These are phyloP conservation scores for Solanum pinnatisectum DNA, from an alignment of 257 asterid genomes.

Conservation along the genomic window DNA sequence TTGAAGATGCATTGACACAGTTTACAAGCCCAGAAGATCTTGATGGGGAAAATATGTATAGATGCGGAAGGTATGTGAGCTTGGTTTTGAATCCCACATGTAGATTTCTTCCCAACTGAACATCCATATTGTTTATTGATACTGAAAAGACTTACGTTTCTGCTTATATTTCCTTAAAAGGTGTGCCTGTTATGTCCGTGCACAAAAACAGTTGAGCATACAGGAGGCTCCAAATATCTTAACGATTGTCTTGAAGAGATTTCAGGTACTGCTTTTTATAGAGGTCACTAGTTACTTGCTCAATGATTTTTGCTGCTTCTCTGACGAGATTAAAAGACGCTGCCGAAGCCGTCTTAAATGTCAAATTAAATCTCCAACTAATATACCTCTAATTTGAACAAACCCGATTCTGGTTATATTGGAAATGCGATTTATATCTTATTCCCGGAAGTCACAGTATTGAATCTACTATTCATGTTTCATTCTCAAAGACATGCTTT, in stretches of 20 bases:
- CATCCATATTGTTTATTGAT: neutral
- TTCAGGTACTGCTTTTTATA: constrained; percentile 43
- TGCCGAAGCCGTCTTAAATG: neutral
- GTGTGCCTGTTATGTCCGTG: constrained; percentile 66
- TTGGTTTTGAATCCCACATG: neutral
- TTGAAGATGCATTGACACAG: constrained; percentile 79
- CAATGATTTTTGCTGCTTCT: neutral
- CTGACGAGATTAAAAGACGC: neutral
- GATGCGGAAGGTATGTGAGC: constrained; percentile 56
- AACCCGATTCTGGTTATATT: neutral
- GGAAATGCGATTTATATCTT: neutral
- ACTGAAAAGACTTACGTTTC: neutral
- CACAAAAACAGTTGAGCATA: constrained; percentile 65
- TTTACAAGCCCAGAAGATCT: constrained; percentile 81
- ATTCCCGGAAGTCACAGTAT: neutral
- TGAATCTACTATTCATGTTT: neutral
- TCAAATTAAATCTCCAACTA: neutral
- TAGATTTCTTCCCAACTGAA: neutral
- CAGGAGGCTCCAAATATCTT: constrained; percentile 83
- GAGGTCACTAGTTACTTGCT: neutral
- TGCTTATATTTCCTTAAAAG: constrained; percentile 14
- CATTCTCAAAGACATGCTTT: neutral
- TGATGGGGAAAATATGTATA: constrained; percentile 85
- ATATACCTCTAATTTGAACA: neutral
- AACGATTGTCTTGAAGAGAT: constrained; percentile 83